phyloP scores from a whole-genome alignment of 352 stramenopile genomes.

The Aphanomyces stellatus region DNA sequence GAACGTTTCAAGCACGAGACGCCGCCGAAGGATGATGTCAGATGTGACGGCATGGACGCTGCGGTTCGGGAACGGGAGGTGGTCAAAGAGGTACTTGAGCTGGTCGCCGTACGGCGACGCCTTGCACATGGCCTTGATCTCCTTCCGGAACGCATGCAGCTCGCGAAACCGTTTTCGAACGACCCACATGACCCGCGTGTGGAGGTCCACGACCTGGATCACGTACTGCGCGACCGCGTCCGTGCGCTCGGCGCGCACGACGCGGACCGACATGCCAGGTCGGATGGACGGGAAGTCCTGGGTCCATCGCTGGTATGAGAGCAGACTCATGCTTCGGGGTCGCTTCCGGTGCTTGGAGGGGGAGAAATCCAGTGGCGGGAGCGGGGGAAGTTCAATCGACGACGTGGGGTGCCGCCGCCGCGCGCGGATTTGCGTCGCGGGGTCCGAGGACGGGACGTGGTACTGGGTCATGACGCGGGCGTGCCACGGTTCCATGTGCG shows the following conservation, averaged over 20 bases:
- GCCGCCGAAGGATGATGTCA: constrained; percentile 38
- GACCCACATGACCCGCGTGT: constrained; percentile 80
- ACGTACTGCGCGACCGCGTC: constrained; percentile 54
- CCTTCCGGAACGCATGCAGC: constrained; percentile 57
- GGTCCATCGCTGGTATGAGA: constrained; percentile 10
- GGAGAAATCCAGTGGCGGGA: constrained; percentile 14
- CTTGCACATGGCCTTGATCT: constrained; percentile 27
- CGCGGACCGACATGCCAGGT: constrained; percentile 56
- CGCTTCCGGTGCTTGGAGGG: constrained; percentile 13
- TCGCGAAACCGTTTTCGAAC: constrained; percentile 74
- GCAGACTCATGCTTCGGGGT: constrained; percentile 16
- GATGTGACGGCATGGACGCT: constrained; percentile 40
- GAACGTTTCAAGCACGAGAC: constrained; percentile 64
- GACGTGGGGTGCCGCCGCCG: neutral
- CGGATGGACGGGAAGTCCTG: constrained; percentile 28
- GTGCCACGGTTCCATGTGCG: constrained; percentile 7
- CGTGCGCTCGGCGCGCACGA: constrained; percentile 53
- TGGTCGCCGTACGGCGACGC: constrained; percentile 30
- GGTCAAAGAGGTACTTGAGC: constrained; percentile 60
- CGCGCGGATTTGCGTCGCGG: neutral
- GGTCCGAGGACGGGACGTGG: neutral
- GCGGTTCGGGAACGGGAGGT: constrained; percentile 51
- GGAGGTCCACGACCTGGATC: constrained; percentile 60
- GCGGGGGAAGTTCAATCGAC: constrained; percentile 12
- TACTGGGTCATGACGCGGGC: neutral